Percentiles rank a stretch among this genome's conserved stretches.
phyloP scores from a whole-genome alignment of 1,284 basidiomycete genomes.

The Anthracocystis walkeri region DNA sequence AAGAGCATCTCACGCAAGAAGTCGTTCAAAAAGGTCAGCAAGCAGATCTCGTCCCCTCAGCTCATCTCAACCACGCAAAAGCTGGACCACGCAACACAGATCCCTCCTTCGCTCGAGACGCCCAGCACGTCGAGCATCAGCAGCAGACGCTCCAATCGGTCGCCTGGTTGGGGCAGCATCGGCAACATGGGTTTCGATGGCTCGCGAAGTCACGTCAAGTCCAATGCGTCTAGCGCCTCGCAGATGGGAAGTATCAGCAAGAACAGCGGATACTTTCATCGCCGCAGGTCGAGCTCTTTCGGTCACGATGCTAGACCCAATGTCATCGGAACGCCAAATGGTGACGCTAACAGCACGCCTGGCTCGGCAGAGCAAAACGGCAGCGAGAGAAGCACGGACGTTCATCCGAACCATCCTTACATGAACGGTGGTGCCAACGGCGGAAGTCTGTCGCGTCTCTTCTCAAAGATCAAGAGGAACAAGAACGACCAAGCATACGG shows the following conservation, averaged over 20 bases:
- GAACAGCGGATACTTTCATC: slow-evolving; percentile 32
- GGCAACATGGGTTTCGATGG: slow-evolving; percentile 13
- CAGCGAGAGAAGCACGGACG: slow-evolving; percentile 5
- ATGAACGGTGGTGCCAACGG: slow-evolving; percentile 35
- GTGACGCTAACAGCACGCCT: slow-evolving; percentile 4
- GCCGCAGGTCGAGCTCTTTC: slow-evolving; percentile 57
- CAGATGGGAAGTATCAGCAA: slow-evolving; percentile 25
- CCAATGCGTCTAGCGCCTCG: slow-evolving; percentile 15
- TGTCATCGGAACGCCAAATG: slow-evolving; percentile 15
- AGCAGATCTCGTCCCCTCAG: slow-evolving; percentile 59
- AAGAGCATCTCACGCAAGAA: slow-evolving; percentile 56
- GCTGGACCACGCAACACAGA: slow-evolving; percentile 50
- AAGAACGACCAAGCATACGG: slow-evolving; percentile 39
- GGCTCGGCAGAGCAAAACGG: slow-evolving; percentile 7
- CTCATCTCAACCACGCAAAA: slow-evolving; percentile 60
- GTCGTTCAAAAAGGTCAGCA: slow-evolving; percentile 53
- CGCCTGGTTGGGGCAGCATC: slow-evolving; percentile 38
- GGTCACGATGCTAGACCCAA: slow-evolving; percentile 45
- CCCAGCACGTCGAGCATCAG: not conserved
- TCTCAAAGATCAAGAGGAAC: slow-evolving; percentile 46
- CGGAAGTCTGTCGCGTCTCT: slow-evolving; percentile 46
- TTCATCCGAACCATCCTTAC: slow-evolving; percentile 43
- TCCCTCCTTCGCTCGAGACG: slow-evolving; percentile 19
- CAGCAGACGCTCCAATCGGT: slow-evolving; percentile 18
- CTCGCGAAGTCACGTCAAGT: slow-evolving; percentile 22